phyloP scores from a whole-genome alignment of 2,329 filamentous ascomycete species.

The Penicillium sp. region DNA sequence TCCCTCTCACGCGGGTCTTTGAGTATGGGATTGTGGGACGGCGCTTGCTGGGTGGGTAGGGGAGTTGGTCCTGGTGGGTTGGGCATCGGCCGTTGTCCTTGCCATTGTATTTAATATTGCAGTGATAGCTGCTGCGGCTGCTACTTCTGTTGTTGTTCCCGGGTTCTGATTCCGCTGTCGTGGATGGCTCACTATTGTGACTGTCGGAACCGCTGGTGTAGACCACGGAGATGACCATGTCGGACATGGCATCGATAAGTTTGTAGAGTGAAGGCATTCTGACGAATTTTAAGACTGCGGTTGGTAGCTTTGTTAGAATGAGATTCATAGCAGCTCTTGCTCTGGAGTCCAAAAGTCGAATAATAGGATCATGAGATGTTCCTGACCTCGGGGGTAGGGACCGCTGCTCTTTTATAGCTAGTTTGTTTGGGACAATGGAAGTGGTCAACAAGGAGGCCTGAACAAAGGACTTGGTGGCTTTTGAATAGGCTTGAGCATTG shows the following conservation, averaged over 20 bases:
- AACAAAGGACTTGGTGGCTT: neutral
- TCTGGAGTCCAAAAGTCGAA: neutral
- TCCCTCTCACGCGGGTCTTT: neutral
- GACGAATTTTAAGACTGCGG: neutral
- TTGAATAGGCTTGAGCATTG: neutral
- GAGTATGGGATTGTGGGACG: neutral
- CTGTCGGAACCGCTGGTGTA: neutral
- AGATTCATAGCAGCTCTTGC: neutral
- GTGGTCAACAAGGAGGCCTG: neutral
- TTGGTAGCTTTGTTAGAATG: neutral
- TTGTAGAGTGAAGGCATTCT: constrained; percentile 12
- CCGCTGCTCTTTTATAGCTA: neutral
- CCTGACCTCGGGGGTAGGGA: neutral
- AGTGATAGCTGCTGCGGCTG: neutral
- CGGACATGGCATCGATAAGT: constrained; percentile 10
- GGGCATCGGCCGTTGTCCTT: neutral
- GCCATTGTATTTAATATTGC: neutral
- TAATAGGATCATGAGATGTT: neutral
- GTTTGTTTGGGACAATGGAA: neutral
- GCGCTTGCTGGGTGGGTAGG: neutral
- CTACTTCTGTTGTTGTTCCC: neutral
- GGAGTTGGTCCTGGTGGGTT: neutral
- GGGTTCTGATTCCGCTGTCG: neutral
- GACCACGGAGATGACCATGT: constrained; percentile 2
- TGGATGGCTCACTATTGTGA: neutral